These are phyloP conservation scores for Neonectria punicea DNA, from an alignment of 2,329 filamentous ascomycete genomes.

Conservation along the genomic window DNA sequence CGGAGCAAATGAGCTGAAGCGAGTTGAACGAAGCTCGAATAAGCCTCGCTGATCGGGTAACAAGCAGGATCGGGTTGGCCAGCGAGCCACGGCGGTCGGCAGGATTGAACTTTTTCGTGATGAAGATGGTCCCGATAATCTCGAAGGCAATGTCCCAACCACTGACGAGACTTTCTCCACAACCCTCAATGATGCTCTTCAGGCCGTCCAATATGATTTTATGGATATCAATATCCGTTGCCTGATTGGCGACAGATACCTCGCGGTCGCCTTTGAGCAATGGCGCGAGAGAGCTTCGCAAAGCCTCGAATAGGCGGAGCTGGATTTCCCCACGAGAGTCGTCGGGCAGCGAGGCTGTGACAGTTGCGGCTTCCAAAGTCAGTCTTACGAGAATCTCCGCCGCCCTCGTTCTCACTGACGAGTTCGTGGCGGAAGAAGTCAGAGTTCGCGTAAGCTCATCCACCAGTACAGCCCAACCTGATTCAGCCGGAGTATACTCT, in stretches of 20 bases:
- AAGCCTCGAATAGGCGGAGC: conserved; percentile 74
- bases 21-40: conserved; percentile 90
- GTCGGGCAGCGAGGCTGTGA: conserved; percentile 63
- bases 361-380: conserved; percentile 66
- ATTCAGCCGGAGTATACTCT: conserved; percentile 70
- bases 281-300: conserved; percentile 66
- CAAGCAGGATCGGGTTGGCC: conserved; percentile 50
- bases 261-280: conserved; percentile 66
- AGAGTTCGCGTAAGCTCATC: conserved; percentile 64
- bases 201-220: conserved; percentile 82
- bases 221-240: conserved; percentile 82
- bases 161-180: conserved; percentile 82
- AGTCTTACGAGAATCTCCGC: conserved; percentile 72
- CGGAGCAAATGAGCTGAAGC: conserved; percentile 91
- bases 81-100: conserved; percentile 47
- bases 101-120: conserved; percentile 52
- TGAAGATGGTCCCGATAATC: conserved; percentile 85
- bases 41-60: conserved; percentile 75
- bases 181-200: conserved; percentile 85
- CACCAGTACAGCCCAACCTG: conserved; percentile 79
- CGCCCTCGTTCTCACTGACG: conserved; percentile 67
- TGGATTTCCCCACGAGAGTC: conserved; percentile 71
- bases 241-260: conserved; percentile 66
- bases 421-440: conserved; percentile 57
- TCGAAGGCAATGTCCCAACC: conserved; percentile 90